These are phyloP conservation scores for Ogataea kodamae DNA, from an alignment of 805 yeast species.

Conservation along the genomic window DNA sequence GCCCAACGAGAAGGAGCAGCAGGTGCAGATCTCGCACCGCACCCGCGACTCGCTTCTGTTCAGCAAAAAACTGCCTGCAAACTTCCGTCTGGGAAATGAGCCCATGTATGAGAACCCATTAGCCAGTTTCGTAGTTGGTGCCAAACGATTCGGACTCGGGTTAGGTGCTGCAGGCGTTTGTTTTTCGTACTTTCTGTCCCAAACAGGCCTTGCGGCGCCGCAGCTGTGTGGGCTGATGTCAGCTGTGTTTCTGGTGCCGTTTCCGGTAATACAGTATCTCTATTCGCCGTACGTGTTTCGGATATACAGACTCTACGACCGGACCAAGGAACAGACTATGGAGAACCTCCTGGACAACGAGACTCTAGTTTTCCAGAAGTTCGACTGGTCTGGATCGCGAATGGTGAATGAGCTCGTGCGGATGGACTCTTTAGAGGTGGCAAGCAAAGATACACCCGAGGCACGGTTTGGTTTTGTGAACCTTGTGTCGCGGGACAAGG, in stretches of 20 bases:
- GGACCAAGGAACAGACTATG: conserved; percentile 58
- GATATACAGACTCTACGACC: conserved; percentile 66
- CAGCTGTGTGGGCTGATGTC: conserved; percentile 41
- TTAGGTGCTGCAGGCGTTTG: conserved; percentile 58
- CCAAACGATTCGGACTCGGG: conserved; percentile 60
- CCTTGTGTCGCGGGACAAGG: conserved; percentile 40
- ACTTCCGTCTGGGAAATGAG: conserved; percentile 52
- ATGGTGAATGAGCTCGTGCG: conserved; percentile 59
- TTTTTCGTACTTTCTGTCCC: conserved; percentile 56
- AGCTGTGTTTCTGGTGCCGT: conserved; percentile 45
- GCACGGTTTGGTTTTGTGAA: conserved; percentile 47
- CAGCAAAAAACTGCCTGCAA: conserved; percentile 40
- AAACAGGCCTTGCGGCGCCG: conserved; percentile 51
- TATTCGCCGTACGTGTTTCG: conserved; percentile 68
- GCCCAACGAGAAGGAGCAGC: conserved; percentile 21
- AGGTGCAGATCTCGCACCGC: conserved; percentile 25
- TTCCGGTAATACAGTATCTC: conserved; percentile 54
- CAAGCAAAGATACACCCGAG: conserved; percentile 28
- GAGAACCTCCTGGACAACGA: conserved; percentile 62
- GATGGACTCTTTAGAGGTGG: conserved; percentile 44
- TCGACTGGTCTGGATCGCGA: conserved; percentile 62
- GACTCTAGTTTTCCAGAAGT: conserved; percentile 61
- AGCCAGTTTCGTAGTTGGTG: conserved; percentile 55
- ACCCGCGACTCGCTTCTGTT: conserved; percentile 32
- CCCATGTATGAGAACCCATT: conserved; percentile 67